Evolutionary conservation across 257 asterid genomes (phyloP).

Genomic region (Nicotiana sylvestris): DNA sequence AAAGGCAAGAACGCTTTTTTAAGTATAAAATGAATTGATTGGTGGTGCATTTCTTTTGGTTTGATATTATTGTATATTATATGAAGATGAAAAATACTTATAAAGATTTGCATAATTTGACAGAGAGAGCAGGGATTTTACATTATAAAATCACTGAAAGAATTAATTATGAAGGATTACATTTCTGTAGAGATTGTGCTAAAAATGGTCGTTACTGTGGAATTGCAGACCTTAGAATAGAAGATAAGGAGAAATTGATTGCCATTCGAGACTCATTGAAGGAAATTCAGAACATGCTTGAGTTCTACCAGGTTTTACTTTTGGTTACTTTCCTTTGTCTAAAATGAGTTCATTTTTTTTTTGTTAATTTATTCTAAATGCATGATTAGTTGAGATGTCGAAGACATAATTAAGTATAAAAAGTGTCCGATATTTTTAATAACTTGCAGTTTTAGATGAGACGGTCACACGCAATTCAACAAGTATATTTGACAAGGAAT

Average conservation of each 20-base stretch:
- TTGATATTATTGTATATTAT: not conserved
- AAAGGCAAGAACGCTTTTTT: not conserved
- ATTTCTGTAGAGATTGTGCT: conserved; percentile 44
- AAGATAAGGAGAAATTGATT: conserved; percentile 39
- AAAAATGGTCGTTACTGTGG: conserved; percentile 37
- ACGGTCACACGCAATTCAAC: not conserved
- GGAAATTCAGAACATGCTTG: conserved; percentile 34
- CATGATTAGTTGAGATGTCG: not conserved
- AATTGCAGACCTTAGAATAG: conserved; percentile 27
- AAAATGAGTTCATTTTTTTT: not conserved
- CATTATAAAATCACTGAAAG: conserved; percentile 28
- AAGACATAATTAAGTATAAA: not conserved
- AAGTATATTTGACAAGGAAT: too few relatives aligned
- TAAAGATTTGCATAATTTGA: conserved; percentile 26
- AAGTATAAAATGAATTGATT: conserved; percentile 1
- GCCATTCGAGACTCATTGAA: conserved; percentile 41
- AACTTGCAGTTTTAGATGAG: not conserved
- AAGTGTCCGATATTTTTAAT: not conserved
- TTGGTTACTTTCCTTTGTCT: not conserved
- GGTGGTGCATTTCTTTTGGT: not conserved
- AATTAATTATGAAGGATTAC: conserved; percentile 20
- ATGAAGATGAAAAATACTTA: not conserved
- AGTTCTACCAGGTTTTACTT: conserved; percentile 37
- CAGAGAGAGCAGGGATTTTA: conserved; percentile 40
- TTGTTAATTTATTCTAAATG: not conserved